Conservation (phyloP, 2,329 filamentous ascomycete species). For the Aureobasidium pullulans region DNA sequence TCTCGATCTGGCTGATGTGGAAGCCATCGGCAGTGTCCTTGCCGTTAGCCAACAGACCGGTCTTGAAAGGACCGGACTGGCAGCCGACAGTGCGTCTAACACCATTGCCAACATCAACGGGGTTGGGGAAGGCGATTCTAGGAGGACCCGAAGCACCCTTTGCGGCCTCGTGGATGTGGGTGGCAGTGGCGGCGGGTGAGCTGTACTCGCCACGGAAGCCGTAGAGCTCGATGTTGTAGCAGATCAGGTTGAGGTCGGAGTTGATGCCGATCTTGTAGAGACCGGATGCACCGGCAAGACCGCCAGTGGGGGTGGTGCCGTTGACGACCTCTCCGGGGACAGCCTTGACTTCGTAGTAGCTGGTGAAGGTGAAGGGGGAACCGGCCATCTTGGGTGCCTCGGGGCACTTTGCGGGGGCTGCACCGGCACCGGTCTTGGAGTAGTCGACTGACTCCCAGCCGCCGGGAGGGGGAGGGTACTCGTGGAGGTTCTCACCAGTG, state of each 20-base stretch:
- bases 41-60: constrained; percentile 35
- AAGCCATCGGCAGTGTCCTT: constrained; percentile 43
- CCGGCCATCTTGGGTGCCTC: background rate
- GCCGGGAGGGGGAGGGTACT: constrained; percentile 8
- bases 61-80: constrained; percentile 37
- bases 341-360: constrained; percentile 42
- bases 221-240: constrained; percentile 45
- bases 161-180: constrained; percentile 47
- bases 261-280: constrained; percentile 50
- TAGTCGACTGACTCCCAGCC: constrained; percentile 11
- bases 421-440: background rate
- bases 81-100: constrained; percentile 37
- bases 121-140: constrained; percentile 47
- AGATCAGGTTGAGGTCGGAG: constrained; percentile 36
- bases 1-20: constrained; percentile 44
- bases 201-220: constrained; percentile 45
- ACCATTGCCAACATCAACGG: constrained; percentile 31
- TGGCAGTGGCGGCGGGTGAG: constrained; percentile 46
- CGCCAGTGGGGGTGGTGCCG: constrained; percentile 26
- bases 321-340: constrained; percentile 43
- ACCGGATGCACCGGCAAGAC: constrained; percentile 39
- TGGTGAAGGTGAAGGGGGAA: constrained; percentile 36
- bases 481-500: constrained; percentile 10
- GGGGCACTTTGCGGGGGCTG: background rate
- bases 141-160: constrained; percentile 44